Conservation (phyloP, 139 green algal genomes). For the Tetraselmis striata region DNA sequence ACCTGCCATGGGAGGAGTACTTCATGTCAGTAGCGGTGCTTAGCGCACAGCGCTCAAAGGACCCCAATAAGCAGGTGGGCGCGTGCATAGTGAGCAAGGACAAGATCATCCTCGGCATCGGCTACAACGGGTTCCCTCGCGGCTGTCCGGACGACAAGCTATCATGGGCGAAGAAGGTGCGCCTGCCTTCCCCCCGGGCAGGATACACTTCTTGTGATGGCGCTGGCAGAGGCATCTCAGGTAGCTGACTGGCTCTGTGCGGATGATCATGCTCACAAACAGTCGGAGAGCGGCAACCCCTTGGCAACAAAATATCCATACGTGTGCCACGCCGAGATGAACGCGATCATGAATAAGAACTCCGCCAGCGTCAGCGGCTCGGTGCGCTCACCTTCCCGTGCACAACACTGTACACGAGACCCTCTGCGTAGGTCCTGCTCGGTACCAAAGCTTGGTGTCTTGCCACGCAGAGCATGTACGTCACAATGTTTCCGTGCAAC, state of each 20-base stretch:
- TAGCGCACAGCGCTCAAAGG: conserved; percentile 86
- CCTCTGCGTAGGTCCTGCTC: too few relatives aligned
- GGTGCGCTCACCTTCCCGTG: conserved; percentile 26
- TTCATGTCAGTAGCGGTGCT: conserved; percentile 98
- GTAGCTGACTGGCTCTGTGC: too few relatives aligned
- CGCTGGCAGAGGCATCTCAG: too few relatives aligned
- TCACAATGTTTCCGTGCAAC: conserved; percentile 99
- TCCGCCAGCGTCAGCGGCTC: conserved; percentile 46
- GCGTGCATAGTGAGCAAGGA: conserved; percentile 77
- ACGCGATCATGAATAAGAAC: conserved; percentile 97
- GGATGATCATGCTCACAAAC: not conserved
- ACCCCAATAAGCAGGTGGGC: conserved; percentile 95
- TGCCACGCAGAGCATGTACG: conserved; percentile 73
- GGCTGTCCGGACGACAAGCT: conserved; percentile 80
- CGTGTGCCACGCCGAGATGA: conserved; percentile 93
- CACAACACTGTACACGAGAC: too few relatives aligned
- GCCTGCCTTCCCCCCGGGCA: not conserved
- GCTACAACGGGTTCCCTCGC: conserved; percentile 98
- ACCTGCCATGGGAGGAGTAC: conserved; percentile 97
- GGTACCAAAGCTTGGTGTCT: not conserved
- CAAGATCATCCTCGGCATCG: conserved; percentile 94
- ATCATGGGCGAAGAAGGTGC: conserved; percentile 78
- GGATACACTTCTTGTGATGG: too few relatives aligned
- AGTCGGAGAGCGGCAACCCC: conserved; percentile 25
- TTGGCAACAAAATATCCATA: conserved; percentile 91